These are phyloP conservation scores for Hymenoscyphus scutula DNA, from an alignment of 2,329 filamentous ascomycete genomes.

Conservation along the genomic window DNA sequence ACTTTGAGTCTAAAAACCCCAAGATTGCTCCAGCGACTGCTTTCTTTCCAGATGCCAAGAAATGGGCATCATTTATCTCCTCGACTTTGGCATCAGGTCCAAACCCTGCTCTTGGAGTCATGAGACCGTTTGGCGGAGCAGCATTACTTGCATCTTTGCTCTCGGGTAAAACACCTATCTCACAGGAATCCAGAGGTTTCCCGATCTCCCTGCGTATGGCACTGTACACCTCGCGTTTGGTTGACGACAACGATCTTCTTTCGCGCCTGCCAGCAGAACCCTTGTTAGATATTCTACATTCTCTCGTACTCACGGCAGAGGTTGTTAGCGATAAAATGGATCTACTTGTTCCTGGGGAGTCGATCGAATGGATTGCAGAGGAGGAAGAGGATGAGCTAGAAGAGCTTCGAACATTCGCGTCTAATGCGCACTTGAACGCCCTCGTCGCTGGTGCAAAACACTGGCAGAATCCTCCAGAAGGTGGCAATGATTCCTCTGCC, in stretches of 20 bases:
- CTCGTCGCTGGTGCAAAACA: conserved; percentile 5
- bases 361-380: conserved; percentile 46
- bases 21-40: conserved; percentile 38
- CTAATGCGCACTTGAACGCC: conserved; percentile 7
- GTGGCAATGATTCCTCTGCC: conserved; percentile 36
- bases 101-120: conserved; percentile 68
- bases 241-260: conserved; percentile 45
- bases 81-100: conserved; percentile 52
- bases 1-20: conserved; percentile 39
- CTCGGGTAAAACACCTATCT: conserved; percentile 49
- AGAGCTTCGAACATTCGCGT: conserved; percentile 24
- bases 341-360: conserved; percentile 41
- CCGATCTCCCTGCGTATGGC: conserved; percentile 75
- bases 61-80: conserved; percentile 65
- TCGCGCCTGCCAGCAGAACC: conserved; percentile 41
- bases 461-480: conserved; percentile 5
- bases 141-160: conserved; percentile 57
- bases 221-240: conserved; percentile 62
- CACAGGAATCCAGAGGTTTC: conserved; percentile 48
- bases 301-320: conserved; percentile 50
- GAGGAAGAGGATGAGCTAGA: conserved; percentile 34
- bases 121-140: conserved; percentile 68
- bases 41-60: conserved; percentile 60
- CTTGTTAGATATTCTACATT: conserved; percentile 51
- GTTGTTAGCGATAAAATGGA: conserved; percentile 53